Base-by-base conservation (phyloP, 2,329 filamentous ascomycete species). In the Aspergillus brasiliensis region DNA sequence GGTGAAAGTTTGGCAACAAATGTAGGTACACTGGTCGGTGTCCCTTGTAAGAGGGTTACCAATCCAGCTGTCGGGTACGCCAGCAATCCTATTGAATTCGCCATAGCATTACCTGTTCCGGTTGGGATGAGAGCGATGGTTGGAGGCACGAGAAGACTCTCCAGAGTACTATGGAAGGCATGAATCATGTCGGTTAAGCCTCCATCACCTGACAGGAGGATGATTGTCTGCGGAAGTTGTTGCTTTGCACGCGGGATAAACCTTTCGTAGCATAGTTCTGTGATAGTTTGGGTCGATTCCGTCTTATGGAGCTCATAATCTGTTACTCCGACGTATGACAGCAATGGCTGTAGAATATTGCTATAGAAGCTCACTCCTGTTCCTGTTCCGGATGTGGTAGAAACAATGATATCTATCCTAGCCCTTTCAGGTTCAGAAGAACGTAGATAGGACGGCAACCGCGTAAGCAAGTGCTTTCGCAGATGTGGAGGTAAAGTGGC, bases 141-240 rank as follows among this genome's bases (percentile, higher is more conserved):
- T 0, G 89, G 86, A 58, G 86, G 85, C 61, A 72, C 64, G 58
- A 76, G 75, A 10, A 61, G 59, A 40, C 37, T 40, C 8, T 69
- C 60, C 3, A 58, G 34, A 8, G 64, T 56, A 54, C 61, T 59
- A 63, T 73, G 49, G 69, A 89, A 81, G 2, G 84, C 85, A 71
- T 97, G 96, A 60, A 97, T 81, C 1, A 95, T 80, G 67, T 98
- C 94, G 17, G 92, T 84, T 2, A 96, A 76, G 5, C 92, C 94
- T 13, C 94, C 94, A 73, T 98, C 94, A 6, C 94, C 94, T 51
- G 90, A 94, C 5, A 97, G 82, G 11, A 98, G 83, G 28, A 97
- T 77, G 25, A 97, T 82, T 0, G 88, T 87, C 70, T 88, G 85
- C 11, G 72, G 66, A 5, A 76, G 64, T 1, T 80, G 80, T 54